Percentiles rank a stretch among this genome's conserved stretches.
These are phyloP conservation scores for Monosporascus cannonballus DNA, from an alignment of 2,329 filamentous ascomycete species.

Conservation along the genomic window DNA sequence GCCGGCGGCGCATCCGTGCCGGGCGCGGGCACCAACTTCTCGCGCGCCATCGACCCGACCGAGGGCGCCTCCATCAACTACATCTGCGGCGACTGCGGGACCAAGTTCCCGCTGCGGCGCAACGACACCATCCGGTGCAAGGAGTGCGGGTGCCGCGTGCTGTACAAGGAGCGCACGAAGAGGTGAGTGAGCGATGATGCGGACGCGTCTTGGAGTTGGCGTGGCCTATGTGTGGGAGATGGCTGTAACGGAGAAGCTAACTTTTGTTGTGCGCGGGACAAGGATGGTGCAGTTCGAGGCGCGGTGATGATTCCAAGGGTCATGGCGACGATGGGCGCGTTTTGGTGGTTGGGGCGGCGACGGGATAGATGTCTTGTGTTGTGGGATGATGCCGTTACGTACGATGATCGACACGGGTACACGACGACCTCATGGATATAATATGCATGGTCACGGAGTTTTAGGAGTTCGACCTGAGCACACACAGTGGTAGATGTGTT, in stretches of 20 bases:
- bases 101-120: constrained; percentile 67
- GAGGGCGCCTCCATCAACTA: constrained; percentile 58
- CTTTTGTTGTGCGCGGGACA: constrained; percentile 28
- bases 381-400: background rate
- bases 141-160: constrained; percentile 87
- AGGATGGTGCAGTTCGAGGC: constrained; percentile 99
- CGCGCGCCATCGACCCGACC: constrained; percentile 33
- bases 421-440: background rate
- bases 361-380: background rate
- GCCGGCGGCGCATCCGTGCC: constrained; percentile 35
- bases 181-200: constrained; percentile 53
- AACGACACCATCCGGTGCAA: constrained; percentile 81
- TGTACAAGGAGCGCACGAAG: constrained; percentile 98
- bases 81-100: constrained; percentile 79
- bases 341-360: background rate
- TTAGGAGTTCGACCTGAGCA: background rate
- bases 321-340: background rate
- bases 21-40: constrained; percentile 35
- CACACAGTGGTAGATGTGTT: background rate
- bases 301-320: constrained; percentile 45
- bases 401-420: background rate
- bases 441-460: background rate
- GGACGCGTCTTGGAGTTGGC: no score
- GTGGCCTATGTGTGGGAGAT: no score
- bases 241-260: background rate